These are phyloP conservation scores for Glycine soja DNA, from an alignment of 306 rosid genomes.

Conservation along the genomic window DNA sequence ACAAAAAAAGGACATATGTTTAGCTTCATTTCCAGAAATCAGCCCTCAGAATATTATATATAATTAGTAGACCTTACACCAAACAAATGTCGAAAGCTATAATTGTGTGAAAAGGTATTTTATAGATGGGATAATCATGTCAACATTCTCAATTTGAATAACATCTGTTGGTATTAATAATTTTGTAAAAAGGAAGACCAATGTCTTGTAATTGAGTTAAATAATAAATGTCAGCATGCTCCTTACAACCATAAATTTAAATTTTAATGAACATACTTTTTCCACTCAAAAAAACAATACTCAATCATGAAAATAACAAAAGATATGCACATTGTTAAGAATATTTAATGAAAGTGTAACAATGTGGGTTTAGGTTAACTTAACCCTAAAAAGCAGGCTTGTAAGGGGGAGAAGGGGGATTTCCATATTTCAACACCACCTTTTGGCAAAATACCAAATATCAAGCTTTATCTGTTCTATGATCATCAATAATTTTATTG, in stretches of 20 bases:
- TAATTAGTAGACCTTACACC: background rate
- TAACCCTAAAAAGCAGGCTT: too few relatives aligned
- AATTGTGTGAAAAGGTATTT: background rate
- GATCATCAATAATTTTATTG: too few relatives aligned
- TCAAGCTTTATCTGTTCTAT: background rate
- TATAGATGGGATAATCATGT: slow-evolving; percentile 11
- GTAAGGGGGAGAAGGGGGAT: too few relatives aligned
- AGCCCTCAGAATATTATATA: slow-evolving; percentile 2
- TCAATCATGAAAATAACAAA: background rate
- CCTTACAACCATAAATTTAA: background rate
- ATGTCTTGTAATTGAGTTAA: background rate
- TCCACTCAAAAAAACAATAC: background rate
- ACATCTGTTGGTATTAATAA: background rate
- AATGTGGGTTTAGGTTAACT: too few relatives aligned
- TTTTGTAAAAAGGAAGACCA: slow-evolving; percentile 23
- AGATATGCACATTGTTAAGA: background rate
- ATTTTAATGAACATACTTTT: background rate
- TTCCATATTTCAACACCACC: background rate
- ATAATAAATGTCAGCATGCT: slow-evolving; percentile 10
- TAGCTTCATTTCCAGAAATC: slow-evolving; percentile 6
- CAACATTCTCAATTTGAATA: background rate
- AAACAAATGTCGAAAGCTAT: slow-evolving; percentile 6
- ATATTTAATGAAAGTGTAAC: too few relatives aligned
- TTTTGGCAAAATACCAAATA: background rate
- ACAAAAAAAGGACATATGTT: slow-evolving; percentile 4